Conservation (phyloP, 2,329 filamentous ascomycete species). For the Colletotrichum truncatum region DNA sequence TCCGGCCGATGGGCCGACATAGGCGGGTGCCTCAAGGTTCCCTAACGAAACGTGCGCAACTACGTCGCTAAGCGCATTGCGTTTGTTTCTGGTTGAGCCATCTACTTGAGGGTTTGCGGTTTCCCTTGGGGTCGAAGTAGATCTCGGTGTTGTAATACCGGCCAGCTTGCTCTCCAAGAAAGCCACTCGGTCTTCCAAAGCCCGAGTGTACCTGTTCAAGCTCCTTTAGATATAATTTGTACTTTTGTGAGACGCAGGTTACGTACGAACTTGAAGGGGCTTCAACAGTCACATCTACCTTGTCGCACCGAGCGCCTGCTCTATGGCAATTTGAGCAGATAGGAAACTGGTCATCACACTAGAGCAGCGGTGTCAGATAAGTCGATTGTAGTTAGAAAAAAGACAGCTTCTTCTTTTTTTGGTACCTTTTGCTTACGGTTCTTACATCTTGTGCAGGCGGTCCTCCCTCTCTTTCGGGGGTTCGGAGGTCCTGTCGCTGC, state of each 20-base stretch:
- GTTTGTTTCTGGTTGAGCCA: conserved; percentile 24
- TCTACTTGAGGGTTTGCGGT: background rate
- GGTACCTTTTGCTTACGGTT: conserved; percentile 52
- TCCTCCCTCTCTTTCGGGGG: conserved; percentile 53
- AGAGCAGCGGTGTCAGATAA: background rate
- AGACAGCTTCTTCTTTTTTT: background rate
- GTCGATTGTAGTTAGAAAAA: background rate
- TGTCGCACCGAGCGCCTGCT: conserved; percentile 51
- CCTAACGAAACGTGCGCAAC: conserved; percentile 59
- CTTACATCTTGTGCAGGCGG: conserved; percentile 55
- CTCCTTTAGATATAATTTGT: background rate
- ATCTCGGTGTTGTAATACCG: conserved; percentile 15
- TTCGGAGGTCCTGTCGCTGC: conserved; percentile 35
- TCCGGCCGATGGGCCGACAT: conserved; percentile 53
- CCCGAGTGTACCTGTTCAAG: conserved; percentile 47
- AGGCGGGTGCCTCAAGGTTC: conserved; percentile 53
- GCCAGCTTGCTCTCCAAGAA: conserved; percentile 46
- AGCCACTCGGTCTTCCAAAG: conserved; percentile 50
- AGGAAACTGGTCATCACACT: conserved; percentile 56
- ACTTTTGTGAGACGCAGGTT: background rate
- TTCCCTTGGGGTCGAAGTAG: background rate
- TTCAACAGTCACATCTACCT: conserved; percentile 46
- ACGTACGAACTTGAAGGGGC: conserved; percentile 21
- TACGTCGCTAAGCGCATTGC: conserved; percentile 48
- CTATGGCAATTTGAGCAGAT: conserved; percentile 54